These are phyloP conservation scores for Retiboletus fuscus DNA, from an alignment of 1,284 basidiomycete genomes.

Conservation along the genomic window DNA sequence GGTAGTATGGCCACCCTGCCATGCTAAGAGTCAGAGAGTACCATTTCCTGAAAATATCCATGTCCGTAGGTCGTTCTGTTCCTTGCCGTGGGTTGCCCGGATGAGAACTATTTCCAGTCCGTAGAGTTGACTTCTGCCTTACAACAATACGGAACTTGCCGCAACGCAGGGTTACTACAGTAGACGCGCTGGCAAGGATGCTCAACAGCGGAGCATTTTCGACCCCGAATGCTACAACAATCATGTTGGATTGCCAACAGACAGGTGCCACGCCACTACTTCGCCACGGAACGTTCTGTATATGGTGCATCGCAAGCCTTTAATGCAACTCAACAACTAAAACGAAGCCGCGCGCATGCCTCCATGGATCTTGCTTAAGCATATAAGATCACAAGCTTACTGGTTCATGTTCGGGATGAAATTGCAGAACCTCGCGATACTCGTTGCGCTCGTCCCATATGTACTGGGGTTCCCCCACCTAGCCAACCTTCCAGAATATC, in stretches of 20 bases:
- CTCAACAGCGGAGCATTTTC: background rate
- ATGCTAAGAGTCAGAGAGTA: background rate
- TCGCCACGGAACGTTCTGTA: background rate
- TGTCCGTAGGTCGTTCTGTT: background rate
- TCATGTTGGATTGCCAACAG: background rate
- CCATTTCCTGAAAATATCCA: background rate
- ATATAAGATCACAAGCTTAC: slow-evolving; percentile 36
- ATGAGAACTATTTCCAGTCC: background rate
- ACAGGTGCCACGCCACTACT: background rate
- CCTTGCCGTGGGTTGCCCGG: background rate
- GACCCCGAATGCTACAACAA: background rate
- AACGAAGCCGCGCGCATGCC: background rate
- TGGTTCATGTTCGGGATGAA: slow-evolving; percentile 27
- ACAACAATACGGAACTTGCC: background rate
- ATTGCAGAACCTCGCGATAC: slow-evolving; percentile 19
- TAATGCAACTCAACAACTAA: background rate
- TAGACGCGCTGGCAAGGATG: background rate
- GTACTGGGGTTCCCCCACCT: slow-evolving; percentile 32
- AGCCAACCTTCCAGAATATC: slow-evolving; percentile 36
- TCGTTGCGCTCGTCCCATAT: slow-evolving; percentile 25
- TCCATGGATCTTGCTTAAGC: background rate
- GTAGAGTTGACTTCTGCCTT: background rate
- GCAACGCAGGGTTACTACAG: no score
- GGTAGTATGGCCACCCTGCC: background rate
- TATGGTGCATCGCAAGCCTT: no score